Evolutionary conservation across 257 asterid genomes (phyloP).

Genomic region (Ballota nigra): DNA sequence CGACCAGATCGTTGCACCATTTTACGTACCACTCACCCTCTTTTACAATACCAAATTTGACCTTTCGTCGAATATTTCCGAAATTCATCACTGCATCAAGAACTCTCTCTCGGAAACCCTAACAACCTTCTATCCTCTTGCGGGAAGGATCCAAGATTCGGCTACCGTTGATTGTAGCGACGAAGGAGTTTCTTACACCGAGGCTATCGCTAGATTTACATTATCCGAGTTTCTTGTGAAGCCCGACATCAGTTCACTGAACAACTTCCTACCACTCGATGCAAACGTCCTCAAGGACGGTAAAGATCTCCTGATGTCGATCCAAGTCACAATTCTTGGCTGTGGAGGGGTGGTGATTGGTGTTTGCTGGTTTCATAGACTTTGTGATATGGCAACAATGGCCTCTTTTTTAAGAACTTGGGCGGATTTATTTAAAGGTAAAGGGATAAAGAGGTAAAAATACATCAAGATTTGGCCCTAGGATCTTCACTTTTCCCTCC

Average conservation of each 20-base stretch:
- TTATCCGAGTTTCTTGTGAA: background rate
- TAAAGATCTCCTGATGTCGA: background rate
- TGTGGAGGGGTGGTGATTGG: slow-evolving; percentile 15
- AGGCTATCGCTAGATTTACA: background rate
- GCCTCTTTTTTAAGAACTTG: slow-evolving; percentile 2
- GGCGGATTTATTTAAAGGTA: background rate
- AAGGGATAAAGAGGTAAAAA: background rate
- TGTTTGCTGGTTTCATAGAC: background rate
- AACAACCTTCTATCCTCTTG: slow-evolving; percentile 12
- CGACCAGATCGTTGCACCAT: background rate
- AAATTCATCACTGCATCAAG: background rate
- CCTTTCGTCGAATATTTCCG: too few relatives aligned
- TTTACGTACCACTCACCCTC: slow-evolving; percentile 5
- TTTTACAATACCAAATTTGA: slow-evolving; percentile 9
- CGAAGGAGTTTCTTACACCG: background rate
- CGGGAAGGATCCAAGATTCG: background rate
- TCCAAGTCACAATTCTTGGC: background rate
- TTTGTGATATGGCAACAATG: background rate
- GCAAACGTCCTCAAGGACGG: background rate
- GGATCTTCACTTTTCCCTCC: slow-evolving; percentile 14
- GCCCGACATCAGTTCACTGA: slow-evolving; percentile 3
- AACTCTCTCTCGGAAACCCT: slow-evolving; percentile 14
- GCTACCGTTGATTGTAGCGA: background rate
- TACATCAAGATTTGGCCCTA: background rate
- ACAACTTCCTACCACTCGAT: background rate